Percentiles rank a stretch among this genome's conserved stretches.
These are phyloP conservation scores for Venturia pyrina DNA, from an alignment of 2,329 filamentous ascomycete genomes.

Conservation along the genomic window DNA sequence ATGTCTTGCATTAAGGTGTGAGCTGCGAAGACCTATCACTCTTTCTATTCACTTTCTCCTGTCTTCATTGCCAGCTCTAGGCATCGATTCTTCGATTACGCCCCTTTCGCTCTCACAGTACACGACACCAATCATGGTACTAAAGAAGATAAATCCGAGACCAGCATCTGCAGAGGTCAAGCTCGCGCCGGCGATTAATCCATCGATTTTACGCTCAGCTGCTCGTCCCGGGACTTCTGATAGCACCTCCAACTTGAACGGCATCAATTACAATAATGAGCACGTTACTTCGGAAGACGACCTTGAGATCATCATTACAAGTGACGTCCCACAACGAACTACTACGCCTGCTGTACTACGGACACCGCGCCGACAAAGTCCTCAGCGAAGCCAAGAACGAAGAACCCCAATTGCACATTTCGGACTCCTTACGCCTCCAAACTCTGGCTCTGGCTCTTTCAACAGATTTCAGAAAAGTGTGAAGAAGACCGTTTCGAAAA, in stretches of 20 bases:
- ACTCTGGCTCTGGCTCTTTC: background rate
- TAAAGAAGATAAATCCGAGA: too few relatives aligned
- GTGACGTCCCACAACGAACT: background rate
- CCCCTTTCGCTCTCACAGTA: too few relatives aligned
- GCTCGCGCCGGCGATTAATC: too few relatives aligned
- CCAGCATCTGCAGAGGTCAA: too few relatives aligned
- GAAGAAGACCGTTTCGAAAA: background rate
- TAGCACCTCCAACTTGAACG: too few relatives aligned
- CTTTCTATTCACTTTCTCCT: background rate
- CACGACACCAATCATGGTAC: too few relatives aligned
- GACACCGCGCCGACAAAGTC: background rate
- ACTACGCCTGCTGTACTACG: background rate
- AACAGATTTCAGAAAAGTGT: background rate
- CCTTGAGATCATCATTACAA: background rate
- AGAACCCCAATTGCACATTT: background rate
- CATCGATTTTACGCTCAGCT: too few relatives aligned
- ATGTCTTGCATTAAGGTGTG: background rate
- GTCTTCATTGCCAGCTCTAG: too few relatives aligned
- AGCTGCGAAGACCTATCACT: background rate
- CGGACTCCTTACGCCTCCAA: background rate
- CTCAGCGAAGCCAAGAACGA: background rate
- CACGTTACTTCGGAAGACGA: background rate
- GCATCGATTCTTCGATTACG: too few relatives aligned
- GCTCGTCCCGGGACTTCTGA: too few relatives aligned
- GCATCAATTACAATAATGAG: background rate